Percentiles rank a stretch among this genome's conserved stretches.
These are phyloP conservation scores for Liriodendron chinense DNA, from an alignment of 164 flowering plant genomes.

Conservation along the genomic window DNA sequence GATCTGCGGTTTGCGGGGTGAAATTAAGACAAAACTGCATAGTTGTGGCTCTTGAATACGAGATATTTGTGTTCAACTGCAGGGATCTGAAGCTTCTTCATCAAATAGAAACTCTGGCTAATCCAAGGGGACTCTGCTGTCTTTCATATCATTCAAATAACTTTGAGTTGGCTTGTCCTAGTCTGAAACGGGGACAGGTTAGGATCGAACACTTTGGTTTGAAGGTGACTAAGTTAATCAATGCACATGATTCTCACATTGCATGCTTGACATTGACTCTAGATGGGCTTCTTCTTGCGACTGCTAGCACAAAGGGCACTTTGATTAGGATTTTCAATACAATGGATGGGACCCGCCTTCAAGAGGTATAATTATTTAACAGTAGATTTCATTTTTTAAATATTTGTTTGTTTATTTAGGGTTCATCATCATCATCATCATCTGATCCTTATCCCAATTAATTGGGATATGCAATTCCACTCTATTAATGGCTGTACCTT, in stretches of 20 bases:
- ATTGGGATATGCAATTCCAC: no score
- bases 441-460: no score
- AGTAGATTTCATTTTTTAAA: background rate
- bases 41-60: constrained; percentile 54
- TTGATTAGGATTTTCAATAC: constrained; percentile 57
- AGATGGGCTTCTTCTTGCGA: constrained; percentile 68
- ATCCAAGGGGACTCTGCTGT: constrained; percentile 57
- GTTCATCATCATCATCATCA: no score
- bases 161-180: constrained; percentile 55
- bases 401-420: no score
- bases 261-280: constrained; percentile 47
- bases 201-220: constrained; percentile 57
- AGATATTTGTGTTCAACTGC: constrained; percentile 50
- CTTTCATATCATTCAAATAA: constrained; percentile 50
- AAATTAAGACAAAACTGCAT: constrained; percentile 49
- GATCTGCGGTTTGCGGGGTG: constrained; percentile 55
- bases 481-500: no score
- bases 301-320: constrained; percentile 59
- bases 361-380: constrained; percentile 41
- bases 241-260: constrained; percentile 47
- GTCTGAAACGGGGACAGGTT: constrained; percentile 46
- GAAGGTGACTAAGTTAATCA: constrained; percentile 44
- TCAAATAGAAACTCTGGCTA: constrained; percentile 51
- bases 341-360: constrained; percentile 58
- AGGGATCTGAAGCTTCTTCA: constrained; percentile 48